phyloP scores from a whole-genome alignment of 306 rosid genomes.

The Glycine soja region DNA sequence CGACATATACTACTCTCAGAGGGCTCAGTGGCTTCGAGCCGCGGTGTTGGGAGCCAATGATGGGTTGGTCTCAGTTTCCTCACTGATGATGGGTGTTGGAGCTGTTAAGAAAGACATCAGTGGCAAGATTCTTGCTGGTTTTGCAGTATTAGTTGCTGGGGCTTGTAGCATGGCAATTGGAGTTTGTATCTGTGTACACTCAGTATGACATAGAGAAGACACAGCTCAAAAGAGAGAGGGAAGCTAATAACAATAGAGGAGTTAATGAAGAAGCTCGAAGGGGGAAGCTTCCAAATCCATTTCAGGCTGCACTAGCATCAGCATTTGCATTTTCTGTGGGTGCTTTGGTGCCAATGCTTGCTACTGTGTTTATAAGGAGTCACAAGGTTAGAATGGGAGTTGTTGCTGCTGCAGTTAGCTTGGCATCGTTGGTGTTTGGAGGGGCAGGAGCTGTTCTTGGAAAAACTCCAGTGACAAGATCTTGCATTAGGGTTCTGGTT shows the following conservation, averaged over 20 bases:
- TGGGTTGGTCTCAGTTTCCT: slow-evolving; percentile 70
- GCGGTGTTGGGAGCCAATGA: slow-evolving; percentile 80
- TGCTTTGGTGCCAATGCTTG: slow-evolving; percentile 65
- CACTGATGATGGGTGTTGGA: slow-evolving; percentile 79
- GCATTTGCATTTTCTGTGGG: slow-evolving; percentile 72
- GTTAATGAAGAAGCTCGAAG: slow-evolving; percentile 21
- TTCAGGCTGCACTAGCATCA: slow-evolving; percentile 72
- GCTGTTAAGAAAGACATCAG: slow-evolving; percentile 62
- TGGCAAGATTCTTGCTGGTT: slow-evolving; percentile 74
- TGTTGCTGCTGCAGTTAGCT: slow-evolving; percentile 55
- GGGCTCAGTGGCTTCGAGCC: slow-evolving; percentile 79
- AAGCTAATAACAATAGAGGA: background rate
- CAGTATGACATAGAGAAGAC: slow-evolving; percentile 72
- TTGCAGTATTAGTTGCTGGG: slow-evolving; percentile 75
- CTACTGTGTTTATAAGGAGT: slow-evolving; percentile 58
- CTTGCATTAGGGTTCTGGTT: slow-evolving; percentile 63
- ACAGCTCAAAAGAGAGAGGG: slow-evolving; percentile 52
- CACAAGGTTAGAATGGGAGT: slow-evolving; percentile 58
- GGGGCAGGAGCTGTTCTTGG: slow-evolving; percentile 66
- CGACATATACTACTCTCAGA: slow-evolving; percentile 55
- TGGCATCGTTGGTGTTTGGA: slow-evolving; percentile 66
- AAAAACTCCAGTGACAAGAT: slow-evolving; percentile 53
- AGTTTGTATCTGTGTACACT: slow-evolving; percentile 82
- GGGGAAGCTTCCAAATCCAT: slow-evolving; percentile 66
- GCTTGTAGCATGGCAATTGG: slow-evolving; percentile 89